phyloP scores from a whole-genome alignment of 2,329 filamentous ascomycete genomes.

The Aspergillus arachidicola region DNA sequence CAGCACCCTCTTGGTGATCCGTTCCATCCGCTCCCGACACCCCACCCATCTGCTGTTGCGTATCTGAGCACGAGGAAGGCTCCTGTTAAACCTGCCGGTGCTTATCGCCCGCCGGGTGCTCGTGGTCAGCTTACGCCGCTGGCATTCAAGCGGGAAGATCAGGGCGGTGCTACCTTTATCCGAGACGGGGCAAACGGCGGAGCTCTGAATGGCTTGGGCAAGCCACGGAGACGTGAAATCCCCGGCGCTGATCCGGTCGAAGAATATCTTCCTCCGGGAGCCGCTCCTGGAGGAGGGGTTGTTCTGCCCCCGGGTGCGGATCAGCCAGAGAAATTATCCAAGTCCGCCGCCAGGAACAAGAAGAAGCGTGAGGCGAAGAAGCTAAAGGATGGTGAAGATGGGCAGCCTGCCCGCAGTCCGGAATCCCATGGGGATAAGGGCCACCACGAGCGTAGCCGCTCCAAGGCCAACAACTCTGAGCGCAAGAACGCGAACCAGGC shows the following conservation, averaged over 20 bases:
- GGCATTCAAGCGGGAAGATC: conserved; percentile 96
- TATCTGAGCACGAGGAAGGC: conserved; percentile 89
- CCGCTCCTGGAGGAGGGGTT: conserved; percentile 67
- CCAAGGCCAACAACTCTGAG: conserved; percentile 47
- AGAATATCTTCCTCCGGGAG: conserved; percentile 66
- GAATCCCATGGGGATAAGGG: conserved; percentile 62
- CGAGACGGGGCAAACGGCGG: conserved; percentile 70
- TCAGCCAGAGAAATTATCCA: conserved; percentile 70
- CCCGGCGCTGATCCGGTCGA: conserved; percentile 81
- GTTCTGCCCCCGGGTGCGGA: conserved; percentile 66
- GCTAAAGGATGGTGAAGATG: conserved; percentile 72
- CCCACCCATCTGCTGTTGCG: conserved; percentile 79
- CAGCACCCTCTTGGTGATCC: conserved; percentile 69
- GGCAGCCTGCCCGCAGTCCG: conserved; percentile 59
- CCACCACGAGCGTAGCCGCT: conserved; percentile 59
- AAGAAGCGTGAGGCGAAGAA: conserved; percentile 97
- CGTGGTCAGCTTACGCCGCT: conserved; percentile 85
- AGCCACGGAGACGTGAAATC: conserved; percentile 72
- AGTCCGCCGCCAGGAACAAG: conserved; percentile 89
- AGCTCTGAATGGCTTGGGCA: conserved; percentile 76
- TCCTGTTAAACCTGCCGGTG: conserved; percentile 93
- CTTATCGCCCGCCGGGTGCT: conserved; percentile 92
- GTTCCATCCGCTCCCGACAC: conserved; percentile 70
- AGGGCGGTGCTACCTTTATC: conserved; percentile 86
- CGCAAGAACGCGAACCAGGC: conserved; percentile 31